Evolutionary conservation across 78 protist species (phyloP), one percentile per base, ranked within the genome.

Genomic region (Creolimax fragrantissima): DNA sequence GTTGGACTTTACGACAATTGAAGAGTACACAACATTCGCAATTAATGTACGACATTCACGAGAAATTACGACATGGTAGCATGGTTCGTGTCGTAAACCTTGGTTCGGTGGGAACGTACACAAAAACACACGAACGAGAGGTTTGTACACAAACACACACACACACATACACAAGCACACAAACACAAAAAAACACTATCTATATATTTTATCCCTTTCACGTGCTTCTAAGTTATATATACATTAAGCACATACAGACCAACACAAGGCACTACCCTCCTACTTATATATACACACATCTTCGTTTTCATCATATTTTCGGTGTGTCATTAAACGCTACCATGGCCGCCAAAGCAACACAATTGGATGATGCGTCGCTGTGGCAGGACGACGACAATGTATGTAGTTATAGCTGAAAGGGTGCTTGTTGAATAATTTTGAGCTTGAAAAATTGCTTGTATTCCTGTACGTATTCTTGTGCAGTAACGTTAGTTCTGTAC

Each of bases 321-420:
- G 7, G 74, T 47, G 74, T 47, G 74, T 47, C 7, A 47, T 47
- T 7, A 47, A 11, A 47, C 11, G 11, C 7, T 47, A 83, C 7
- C 86, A 83, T 83, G 86, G 86, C 86, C 6, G 0, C 35, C 7
- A 83, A 6, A 11, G 35, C 35, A 41, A 83, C 86, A 41, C 35
- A 36, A 17, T 41, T 83, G 42, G 86, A 83, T 6, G 86, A 83
- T 24, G 35, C 7, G 86, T 35, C 86, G 35, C 86, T 83, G 42
- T 83, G 86, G 86, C 44, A 83, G 86, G 86, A 83, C 35, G 86
- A 41, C 7, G 86, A 83, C 6, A 24, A 83, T 36, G 86, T 83
- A 41, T 39, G 86, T 58, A 24, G 11, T 58, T 58, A 58, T 58
- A n/a, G n/a, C n/a, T n/a, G n/a, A n/a, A n/a, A n/a, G n/a, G n/a